Base-by-base conservation (phyloP, 768 basidiomycete genomes). In the Tricholoma bakamatsutake region DNA sequence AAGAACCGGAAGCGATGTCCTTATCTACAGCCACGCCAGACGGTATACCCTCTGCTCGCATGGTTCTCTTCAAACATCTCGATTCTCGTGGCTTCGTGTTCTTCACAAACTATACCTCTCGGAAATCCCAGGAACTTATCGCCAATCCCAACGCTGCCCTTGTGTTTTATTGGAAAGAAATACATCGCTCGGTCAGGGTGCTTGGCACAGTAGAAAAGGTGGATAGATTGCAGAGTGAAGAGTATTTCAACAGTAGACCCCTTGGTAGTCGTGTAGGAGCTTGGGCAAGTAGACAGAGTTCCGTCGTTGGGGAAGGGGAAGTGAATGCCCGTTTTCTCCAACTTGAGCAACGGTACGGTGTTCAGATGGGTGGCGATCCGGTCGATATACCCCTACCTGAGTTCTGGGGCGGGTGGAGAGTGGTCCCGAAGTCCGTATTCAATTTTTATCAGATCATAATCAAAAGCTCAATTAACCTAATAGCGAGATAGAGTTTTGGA, bases 401-500 rank as follows among this genome's bases (percentile, higher is more conserved):
- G 7, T 92, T 91, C 69, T 98, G 96, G 96, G 96, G 96, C 57
- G 96, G 96, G 4, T 97, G 93, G 89, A 79, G 96, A 62, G 79
- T 98, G 33, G 77, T 98, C n/a, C 96, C 96, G 27, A 80, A 79
- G 93, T 96, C 62, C 64, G 85, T 78, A 4, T 10, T 11, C 37
- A 28, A 50, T 43, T 51, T 56, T 42, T 42, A 57, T 15, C 33
- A 15, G 4, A 49, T 30, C 40, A 24, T 1, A 9, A 12, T n/a
- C 55, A n/a, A 40, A n/a, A 17, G 11, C 46, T 64, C 35, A 66
- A 53, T 15, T 49, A 53, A 40, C 46, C 30, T 58, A 50, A 37
- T 64, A 97, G 94, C 57, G 96, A 98, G 72, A 78, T 98, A 50
- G 96, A 98, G 67, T 98, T 98, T 69, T 98, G 96, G 96, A 79